Evolutionary conservation across 257 asterid genomes (phyloP), one percentile per base, ranked within the genome.

Genomic region (Knoxia roxburghii): DNA sequence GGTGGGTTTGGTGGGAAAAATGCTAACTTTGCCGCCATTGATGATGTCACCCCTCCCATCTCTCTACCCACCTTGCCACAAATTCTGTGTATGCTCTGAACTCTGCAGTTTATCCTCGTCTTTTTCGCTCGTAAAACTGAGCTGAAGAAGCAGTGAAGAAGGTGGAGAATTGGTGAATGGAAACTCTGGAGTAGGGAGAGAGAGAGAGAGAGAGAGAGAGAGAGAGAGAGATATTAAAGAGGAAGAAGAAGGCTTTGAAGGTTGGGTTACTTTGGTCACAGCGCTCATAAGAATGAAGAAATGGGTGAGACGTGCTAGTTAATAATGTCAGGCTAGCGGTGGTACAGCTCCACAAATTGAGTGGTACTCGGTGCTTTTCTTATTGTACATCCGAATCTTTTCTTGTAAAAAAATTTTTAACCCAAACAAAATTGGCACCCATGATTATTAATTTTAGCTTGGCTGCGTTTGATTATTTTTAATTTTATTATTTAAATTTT

Each of bases 41-140:
- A 89, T 66, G 98, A 91, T 81, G 95, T 91, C 88, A 91, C 87
- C 75, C 98, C 96, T 67, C 96, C 98, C 96, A 89, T 86, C 54
- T 49, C 64, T 50, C 72, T 41, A 60, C 30, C 53, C 56, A 21
- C 64, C 57, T 12, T 18, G 46, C 46, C 23, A 43, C 26, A 73
- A 67, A 68, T 63, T 27, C 67, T 39, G 67, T 4, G 70, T 6
- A 62, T 4, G 70, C 56, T 48, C 35, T 18, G 29, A 12, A 18
- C 32, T 9, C 10, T 49, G 5, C 54, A 24, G 41, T 23, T 5
- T 24, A 39, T 40, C 20, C 27, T 46, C 1, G 0, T 1, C 35
- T 0, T 66, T 17, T 53, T 53, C n/a, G 59, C 20, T 23, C 52
- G 3, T 15, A 27, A n/a, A 4, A 7, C 8, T 10, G 9, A 0